Conservation (phyloP, 768 basidiomycete genomes). For the Krasilnikovozyma curviuscula region DNA sequence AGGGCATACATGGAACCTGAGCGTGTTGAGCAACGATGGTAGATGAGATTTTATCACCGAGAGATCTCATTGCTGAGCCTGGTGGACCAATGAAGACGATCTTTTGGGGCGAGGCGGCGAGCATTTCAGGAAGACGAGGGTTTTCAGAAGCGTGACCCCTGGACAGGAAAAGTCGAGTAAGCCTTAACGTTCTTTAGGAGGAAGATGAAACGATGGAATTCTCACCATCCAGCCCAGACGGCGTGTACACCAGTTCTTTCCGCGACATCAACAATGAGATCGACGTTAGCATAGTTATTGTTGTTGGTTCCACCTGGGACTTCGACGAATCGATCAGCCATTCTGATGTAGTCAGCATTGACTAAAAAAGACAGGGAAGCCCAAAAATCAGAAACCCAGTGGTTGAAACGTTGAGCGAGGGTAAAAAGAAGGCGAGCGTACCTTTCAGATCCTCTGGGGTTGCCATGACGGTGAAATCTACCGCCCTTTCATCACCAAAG, state of each 20-base stretch:
- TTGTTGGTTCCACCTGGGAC: constrained; percentile 97
- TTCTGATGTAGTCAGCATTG: constrained; percentile 98
- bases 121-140: constrained; percentile 80
- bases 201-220: neutral
- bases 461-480: constrained; percentile 99
- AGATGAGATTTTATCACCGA: constrained; percentile 98
- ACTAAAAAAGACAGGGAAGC: constrained; percentile 30
- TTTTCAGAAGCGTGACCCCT: constrained; percentile 96
- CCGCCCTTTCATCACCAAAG: constrained; percentile 82
- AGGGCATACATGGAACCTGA: constrained; percentile 91
- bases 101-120: constrained; percentile 77
- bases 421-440: neutral
- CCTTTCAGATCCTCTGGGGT: constrained; percentile 73
- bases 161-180: neutral
- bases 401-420: too few species aligned
- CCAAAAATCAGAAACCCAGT: neutral
- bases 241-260: constrained; percentile 95
- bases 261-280: constrained; percentile 93
- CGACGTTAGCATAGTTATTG: constrained; percentile 99
- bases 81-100: constrained; percentile 99
- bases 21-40: constrained; percentile 97
- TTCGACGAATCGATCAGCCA: constrained; percentile 98
- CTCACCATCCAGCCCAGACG: constrained; percentile 93
- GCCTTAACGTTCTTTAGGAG: neutral
- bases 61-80: constrained; percentile 93